phyloP scores from a whole-genome alignment of 345 rosid genomes.

The Acer yangbiense region DNA sequence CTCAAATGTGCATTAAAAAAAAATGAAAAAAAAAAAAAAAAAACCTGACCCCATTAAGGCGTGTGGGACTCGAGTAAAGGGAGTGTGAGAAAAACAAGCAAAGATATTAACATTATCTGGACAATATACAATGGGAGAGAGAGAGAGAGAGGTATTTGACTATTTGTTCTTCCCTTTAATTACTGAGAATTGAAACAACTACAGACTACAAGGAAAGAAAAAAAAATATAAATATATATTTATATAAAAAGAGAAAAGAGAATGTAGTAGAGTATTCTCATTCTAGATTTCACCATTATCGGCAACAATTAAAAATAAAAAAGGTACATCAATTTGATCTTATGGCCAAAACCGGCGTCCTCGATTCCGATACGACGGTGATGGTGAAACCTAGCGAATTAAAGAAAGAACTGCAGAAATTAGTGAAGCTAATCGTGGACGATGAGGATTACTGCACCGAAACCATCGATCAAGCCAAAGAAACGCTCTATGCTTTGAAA shows the following conservation, averaged over 20 bases:
- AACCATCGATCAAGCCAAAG: conserved; percentile 68
- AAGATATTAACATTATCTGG: too few species aligned
- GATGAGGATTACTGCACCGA: conserved; percentile 61
- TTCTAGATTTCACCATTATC: background rate
- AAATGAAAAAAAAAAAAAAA: too few species aligned
- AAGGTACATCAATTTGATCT: background rate
- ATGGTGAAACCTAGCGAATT: conserved; percentile 62
- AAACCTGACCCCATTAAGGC: background rate
- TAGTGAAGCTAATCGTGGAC: conserved; percentile 62
- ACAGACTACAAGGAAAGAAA: background rate
- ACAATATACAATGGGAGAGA: background rate
- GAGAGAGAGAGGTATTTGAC: background rate
- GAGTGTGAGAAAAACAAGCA: background rate
- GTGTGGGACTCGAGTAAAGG: background rate
- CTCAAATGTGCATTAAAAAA: too few species aligned
- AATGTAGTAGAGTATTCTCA: conserved; percentile 28
- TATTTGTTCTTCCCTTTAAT: too few species aligned
- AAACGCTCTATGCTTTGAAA: conserved; percentile 51
- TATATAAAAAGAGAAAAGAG: background rate
- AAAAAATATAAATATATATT: background rate
- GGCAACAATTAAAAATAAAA: background rate
- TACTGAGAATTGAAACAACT: background rate
- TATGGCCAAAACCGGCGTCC: conserved; percentile 69
- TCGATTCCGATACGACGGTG: conserved; percentile 66
- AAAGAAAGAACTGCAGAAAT: conserved; percentile 68